Conservation (phyloP, 2,329 filamentous ascomycete genomes). For the Xylariaceae sp. region DNA sequence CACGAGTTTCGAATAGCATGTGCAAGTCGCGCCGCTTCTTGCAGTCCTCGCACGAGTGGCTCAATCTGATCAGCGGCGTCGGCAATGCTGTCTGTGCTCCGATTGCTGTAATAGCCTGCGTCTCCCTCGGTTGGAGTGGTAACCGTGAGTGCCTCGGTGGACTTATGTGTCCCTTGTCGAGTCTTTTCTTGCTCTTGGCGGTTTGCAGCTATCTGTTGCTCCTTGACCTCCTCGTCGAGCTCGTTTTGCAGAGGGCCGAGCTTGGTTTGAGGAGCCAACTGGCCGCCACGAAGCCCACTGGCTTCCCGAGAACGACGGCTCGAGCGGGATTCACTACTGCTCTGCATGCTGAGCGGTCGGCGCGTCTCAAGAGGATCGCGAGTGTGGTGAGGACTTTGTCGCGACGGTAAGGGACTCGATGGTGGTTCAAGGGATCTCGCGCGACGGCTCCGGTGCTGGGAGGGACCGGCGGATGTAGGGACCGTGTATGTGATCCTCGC, state of each 20-base stretch:
- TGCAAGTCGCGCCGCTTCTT: conserved; percentile 20
- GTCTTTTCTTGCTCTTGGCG: not conserved
- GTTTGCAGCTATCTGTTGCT: not conserved
- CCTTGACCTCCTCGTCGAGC: not conserved
- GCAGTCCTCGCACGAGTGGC: conserved; percentile 43
- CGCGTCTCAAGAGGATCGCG: conserved; percentile 4
- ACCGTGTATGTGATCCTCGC: not conserved
- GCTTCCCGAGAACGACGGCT: not conserved
- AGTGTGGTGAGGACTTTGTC: not conserved
- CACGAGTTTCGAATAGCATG: not conserved
- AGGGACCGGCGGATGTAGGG: not conserved
- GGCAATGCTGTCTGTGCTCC: conserved; percentile 17
- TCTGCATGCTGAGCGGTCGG: conserved; percentile 8
- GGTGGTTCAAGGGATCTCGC: conserved; percentile 10
- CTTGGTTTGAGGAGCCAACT: not conserved
- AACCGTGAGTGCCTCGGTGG: not conserved
- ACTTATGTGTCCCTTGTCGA: not conserved
- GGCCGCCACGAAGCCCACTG: not conserved
- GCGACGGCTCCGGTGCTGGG: conserved; percentile 1
- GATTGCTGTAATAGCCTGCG: conserved; percentile 6
- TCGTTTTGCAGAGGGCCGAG: conserved; percentile 1
- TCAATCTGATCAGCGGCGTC: conserved; percentile 32
- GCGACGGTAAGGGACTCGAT: not conserved
- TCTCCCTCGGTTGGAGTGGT: conserved; percentile 1
- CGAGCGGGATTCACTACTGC: conserved; percentile 2